Base-by-base conservation (phyloP, 352 stramenopile species). In the Aphanomyces stellatus region DNA sequence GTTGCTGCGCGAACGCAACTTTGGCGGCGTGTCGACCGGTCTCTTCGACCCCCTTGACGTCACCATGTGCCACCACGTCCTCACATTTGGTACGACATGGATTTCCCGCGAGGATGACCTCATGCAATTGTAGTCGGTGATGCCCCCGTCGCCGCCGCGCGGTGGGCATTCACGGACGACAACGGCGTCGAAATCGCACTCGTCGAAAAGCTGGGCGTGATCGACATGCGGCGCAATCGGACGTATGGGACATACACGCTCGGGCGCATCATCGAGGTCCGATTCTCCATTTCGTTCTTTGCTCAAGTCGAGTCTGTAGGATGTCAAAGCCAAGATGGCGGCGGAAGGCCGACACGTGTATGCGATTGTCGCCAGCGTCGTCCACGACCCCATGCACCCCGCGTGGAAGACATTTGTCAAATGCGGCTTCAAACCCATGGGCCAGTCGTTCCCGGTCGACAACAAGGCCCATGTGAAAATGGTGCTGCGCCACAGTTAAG, bases 181-280 rank as follows among this genome's bases (percentile, higher is more conserved):
- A 76, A 65, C 15, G 76, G 72, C 28, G 74, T 65, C 1, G 65
- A 74, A 34, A 73, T 83, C 35, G 79, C 75, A 10, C 71, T 77
- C 22, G 80, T 92, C 57, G 80, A 90, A 60, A 69, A 82, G 13
- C 66, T 92, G 37, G 81, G 83, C 30, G 70, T 90, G 15, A 56
- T 88, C 7, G 73, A 77, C 31, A 62, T 62, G 27, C 89, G 88
- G 64, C 78, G 80, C 27, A 61, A 74, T 11, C 74, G 76, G 31
- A 80, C 80, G 61, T 79, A 82, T 46, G 83, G 74, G 40, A 82
- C 67, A 25, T 71, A 79, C 51, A 73, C 88, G 27, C 72, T 92
- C 13, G 67, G 72, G 49, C 65, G 73, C 19, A 64, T 87, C 31
- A 41, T 90, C n/a, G 68, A 88, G 74, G 79, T 86, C 33, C 33